Evolutionary conservation across 805 yeast species (phyloP), one percentile per base, ranked within the genome.

Genomic region (Vanderwaltozyma verrucispora): DNA sequence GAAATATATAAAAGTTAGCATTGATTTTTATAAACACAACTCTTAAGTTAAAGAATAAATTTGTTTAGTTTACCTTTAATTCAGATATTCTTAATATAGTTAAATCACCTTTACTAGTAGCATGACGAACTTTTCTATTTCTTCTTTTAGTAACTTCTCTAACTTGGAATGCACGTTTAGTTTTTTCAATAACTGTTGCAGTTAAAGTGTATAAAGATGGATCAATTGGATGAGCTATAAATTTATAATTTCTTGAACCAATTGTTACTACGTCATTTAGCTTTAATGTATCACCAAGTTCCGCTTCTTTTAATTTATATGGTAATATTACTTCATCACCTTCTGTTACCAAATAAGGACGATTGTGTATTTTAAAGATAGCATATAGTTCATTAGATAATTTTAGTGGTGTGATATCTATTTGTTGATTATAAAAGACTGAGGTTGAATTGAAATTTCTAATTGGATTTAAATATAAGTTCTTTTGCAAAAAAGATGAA

Each of bases 241-340:
- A 70, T 11, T 87, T 86, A 64, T 73, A 82, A 54, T 85, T 80
- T 34, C 95, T 77, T 8, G 94, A 78, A 2, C 98, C 98, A 21
- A 92, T 61, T 10, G 86, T 77, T 13, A 80, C 73, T 26, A 89
- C 87, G 49, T 86, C 79, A 44, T 74, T 75, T 54, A 92, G 71
- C 33, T 69, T 63, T 36, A 92, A 65, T n/a, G 68, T 67, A 59
- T 88, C 96, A 15, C 99, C 98, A 4, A 89, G 78, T 36, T 77
- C 69, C 10, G 80, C 92, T 37, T 75, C 73, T 50, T 77, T 80
- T 67, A 92, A 55, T 45, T 76, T 73, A 60, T 74, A 88, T 3
- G 96, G 96, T 28, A 92, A 61, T 18, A 77, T 71, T 36, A 92
- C 72, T 46, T 69, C 72, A 59, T 92, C 99, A 17, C 99, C 99